Base-by-base conservation (phyloP, 192 early-diverging fungal genomes). In the Chytriomyces hyalinus region DNA sequence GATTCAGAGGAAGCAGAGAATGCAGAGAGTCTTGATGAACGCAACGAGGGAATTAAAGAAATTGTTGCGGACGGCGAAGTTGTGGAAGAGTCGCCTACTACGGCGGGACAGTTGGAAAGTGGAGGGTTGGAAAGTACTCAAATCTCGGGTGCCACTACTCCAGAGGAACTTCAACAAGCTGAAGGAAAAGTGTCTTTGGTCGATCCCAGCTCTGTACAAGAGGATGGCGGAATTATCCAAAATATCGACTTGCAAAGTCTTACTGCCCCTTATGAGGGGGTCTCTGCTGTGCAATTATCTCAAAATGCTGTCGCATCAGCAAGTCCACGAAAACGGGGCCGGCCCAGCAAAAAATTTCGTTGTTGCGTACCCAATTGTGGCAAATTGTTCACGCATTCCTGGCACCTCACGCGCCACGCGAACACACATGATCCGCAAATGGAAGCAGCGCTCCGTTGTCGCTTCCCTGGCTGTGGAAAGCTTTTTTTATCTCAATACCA, bases 381-480 rank as follows among this genome's bases (percentile, higher is more conserved):
- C 13, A 67, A 46, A 48, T 17, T 11, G 7, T 67, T 67, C 65
- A 15, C 36, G 28, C 43, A 20, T n/a, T 17, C 20, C 28, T 67
- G 65, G 65, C 65, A 67, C 6, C 45, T 67, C 6, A 67, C 28
- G 11, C 24, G 65, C 28, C 65, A 67, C 46, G 43, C 20, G 10
- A 67, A 67, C 6, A 45, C 47, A 7, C 65, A 67, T 43, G 65
- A 67, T 9, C 17, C 20, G 2, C 65, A 26, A 67, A 28, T 15
- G 13, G 36, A 36, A 36, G 36, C 36, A 36, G 36, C 36, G 3
- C 36, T 36, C 36, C 36, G 36, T 36, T 36, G 36, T 36, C 36
- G 36, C 47, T 67, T 43, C 10, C 9, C 22, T 67, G 65, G 17
- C 24, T 67, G 28, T 67, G 10, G 20, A 13, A 67, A 48, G 47